Conservation (phyloP, 2,329 filamentous ascomycete species). For the Meredithiella fracta region DNA sequence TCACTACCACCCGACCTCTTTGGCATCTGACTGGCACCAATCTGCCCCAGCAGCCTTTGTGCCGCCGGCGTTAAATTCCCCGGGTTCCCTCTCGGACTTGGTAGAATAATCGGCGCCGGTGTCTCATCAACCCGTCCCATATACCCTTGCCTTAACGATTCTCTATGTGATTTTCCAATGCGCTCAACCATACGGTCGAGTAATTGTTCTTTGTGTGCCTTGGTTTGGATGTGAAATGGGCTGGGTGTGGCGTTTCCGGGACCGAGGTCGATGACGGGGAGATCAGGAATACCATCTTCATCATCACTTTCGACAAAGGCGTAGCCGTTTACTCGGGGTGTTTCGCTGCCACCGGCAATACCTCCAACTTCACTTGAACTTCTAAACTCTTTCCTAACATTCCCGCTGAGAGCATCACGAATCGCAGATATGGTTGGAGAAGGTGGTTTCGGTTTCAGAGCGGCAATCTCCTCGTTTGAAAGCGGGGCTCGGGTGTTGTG, state of each 20-base stretch:
- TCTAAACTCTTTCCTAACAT: constrained; percentile 42
- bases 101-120: constrained; percentile 54
- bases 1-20: neutral
- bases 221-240: constrained; percentile 64
- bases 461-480: constrained; percentile 17
- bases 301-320: constrained; percentile 78
- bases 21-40: constrained; percentile 8
- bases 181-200: constrained; percentile 78
- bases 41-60: constrained; percentile 45
- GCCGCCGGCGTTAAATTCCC: constrained; percentile 55
- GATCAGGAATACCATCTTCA: constrained; percentile 21
- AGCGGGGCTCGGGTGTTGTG: constrained; percentile 53
- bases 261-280: constrained; percentile 38
- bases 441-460: constrained; percentile 34
- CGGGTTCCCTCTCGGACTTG: constrained; percentile 37
- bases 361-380: constrained; percentile 33
- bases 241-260: constrained; percentile 49
- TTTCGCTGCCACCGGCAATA: constrained; percentile 39
- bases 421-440: constrained; percentile 77
- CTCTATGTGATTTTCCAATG: constrained; percentile 55
- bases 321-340: constrained; percentile 83
- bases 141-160: constrained; percentile 40
- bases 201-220: constrained; percentile 60
- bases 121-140: constrained; percentile 42
- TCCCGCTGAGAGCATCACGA: constrained; percentile 66